Base-by-base conservation (phyloP, 2,329 filamentous ascomycete species). In the Neospermospora avenae region DNA sequence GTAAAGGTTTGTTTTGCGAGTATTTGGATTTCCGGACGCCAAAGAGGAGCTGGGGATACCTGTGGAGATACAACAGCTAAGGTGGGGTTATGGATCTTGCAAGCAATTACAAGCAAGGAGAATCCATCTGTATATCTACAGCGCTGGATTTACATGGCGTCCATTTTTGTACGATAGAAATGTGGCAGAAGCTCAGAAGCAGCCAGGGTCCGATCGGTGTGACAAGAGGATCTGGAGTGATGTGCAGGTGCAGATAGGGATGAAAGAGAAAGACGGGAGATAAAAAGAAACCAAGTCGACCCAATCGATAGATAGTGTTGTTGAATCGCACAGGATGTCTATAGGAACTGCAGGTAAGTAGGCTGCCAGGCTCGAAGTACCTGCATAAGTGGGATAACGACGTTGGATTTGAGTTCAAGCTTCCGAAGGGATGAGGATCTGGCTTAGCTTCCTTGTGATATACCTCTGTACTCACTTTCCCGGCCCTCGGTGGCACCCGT, bases 311-410 rank as follows among this genome's bases (percentile, higher is more conserved):
- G 8, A 42, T n/a, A 8, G 39, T 42, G 39, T 42, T 18, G 11
- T 8, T 16, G n/a, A 18, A 22, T 18, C 39, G 25, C 11, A 31
- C 24, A 34, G 5, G 45, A 18, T 6, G 24, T 5, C 24, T 4
- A 22, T 25, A 22, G 14, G 14, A 34, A 20, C 16, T 14, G 45
- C 4, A 34, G 45, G 16, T 7, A 28, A 25, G 39, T 42, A 39
- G 18, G 28, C 25, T 35, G 28, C 31, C 13, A 34, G 16, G 49
- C 22, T 16, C 49, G 34, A 52, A 24, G 49, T 52, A 52, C 49
- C 49, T 52, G 49, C 49, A 52, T 52, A 52, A 52, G 49, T 52
- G 49, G 49, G 49, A 39, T 52, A 18, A 4, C 20, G 24, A 16
- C 8, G 16, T 5, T n/a, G 25, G 7, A 18, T 42, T 20, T 42